These are phyloP conservation scores for Mycena vitilis DNA, from an alignment of 768 basidiomycete species.

Conservation along the genomic window DNA sequence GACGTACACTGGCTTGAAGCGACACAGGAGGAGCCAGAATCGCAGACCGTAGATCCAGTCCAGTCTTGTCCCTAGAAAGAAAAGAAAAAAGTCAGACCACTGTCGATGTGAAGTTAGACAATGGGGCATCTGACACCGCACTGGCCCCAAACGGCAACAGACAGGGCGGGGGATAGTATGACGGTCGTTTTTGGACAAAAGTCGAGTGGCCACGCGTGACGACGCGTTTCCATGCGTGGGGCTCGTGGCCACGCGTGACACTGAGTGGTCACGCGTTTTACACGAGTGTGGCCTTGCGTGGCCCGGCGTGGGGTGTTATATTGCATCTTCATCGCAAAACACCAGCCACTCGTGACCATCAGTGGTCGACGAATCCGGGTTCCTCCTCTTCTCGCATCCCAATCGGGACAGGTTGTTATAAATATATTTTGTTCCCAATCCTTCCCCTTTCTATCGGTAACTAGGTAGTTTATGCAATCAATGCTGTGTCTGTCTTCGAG, in stretches of 20 bases:
- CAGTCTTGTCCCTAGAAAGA: conserved; percentile 52
- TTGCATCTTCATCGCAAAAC: background rate
- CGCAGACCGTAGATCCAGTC: conserved; percentile 59
- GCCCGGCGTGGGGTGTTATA: background rate
- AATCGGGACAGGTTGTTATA: no score
- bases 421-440: no score
- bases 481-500: no score
- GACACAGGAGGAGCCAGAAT: conserved; percentile 55
- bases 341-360: no score
- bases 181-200: background rate
- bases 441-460: no score
- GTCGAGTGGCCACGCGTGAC: background rate
- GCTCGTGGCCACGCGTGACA: background rate
- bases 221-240: background rate
- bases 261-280: background rate
- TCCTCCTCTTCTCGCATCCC: no score
- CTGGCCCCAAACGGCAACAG: conserved; percentile 61
- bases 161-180: conserved; percentile 41
- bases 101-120: conserved; percentile 10
- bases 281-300: background rate
- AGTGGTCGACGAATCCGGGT: no score
- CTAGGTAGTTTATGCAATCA: no score
- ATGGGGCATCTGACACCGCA: conserved; percentile 52
- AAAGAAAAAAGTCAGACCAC: conserved; percentile 26
- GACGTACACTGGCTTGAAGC: conserved; percentile 55